Base-by-base conservation (phyloP, 2,329 filamentous ascomycete species). In the Westerdykella sp. region DNA sequence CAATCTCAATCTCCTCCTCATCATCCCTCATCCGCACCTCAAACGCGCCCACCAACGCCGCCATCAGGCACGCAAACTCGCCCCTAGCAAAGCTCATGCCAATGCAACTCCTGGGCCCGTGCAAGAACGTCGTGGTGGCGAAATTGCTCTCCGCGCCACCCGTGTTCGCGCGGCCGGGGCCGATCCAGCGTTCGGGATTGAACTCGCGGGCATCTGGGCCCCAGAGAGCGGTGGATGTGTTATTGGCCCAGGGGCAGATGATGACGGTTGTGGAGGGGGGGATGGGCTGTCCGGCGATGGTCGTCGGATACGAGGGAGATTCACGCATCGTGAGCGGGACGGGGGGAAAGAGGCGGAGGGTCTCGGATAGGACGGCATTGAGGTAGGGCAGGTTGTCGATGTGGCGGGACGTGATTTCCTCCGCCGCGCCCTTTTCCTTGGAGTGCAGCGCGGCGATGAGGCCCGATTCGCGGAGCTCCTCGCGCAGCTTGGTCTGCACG, bases 81-180 rank as follows among this genome's bases (percentile, higher is more conserved):
- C 84, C 80, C 61, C 81, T 84, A 0, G 90, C 85, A 68, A 95
- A 95, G 2, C 74, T 74, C 65, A 83, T 78, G 0, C 89, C 90
- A 54, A 95, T 95, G 61, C 90, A 95, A 59, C 83, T 85, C 41
- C 89, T 73, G 2, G 89, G 88, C 0, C 90, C 90, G 62, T 95
- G 87, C 45, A 95, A 65, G 68, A 95, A 95, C 0, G 87, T 91
- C 67, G 91, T 62, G 56, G 85, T 83, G 1, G 83, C 78, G 62
- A 84, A 95, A 65, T 91, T 93, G 52, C 77, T 87, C 13, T 75
- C 72, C 1, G 87, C 84, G 7, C 85, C 85, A 6, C 87, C 87
- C 34, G 78, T 80, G 43, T 81, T 81, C 5, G 70, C 68, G 31
- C 67, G 65, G 6, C 73, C 72, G 0, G 63, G 58, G 6, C 56